These are phyloP conservation scores for Puya raimondii DNA, from an alignment of 176 grass and related monocot genomes.

Conservation along the genomic window DNA sequence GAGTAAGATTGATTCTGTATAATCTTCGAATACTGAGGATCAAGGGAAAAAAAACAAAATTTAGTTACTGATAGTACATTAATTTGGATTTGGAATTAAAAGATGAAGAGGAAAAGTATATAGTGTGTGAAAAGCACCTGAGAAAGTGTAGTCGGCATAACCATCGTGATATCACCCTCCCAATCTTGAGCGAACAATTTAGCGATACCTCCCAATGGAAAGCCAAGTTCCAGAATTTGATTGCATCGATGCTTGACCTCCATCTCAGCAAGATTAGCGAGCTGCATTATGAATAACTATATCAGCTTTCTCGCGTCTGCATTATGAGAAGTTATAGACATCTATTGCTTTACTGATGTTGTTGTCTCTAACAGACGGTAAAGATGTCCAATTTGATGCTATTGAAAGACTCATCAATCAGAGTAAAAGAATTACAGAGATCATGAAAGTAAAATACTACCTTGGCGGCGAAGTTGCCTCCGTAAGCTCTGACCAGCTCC, in stretches of 20 bases:
- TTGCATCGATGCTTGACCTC: constrained; percentile 94
- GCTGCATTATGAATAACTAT: constrained; percentile 38
- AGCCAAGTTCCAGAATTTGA: constrained; percentile 84
- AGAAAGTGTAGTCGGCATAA: constrained; percentile 90
- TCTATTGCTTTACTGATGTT: background rate
- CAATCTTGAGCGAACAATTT: constrained; percentile 95
- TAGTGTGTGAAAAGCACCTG: constrained; percentile 32
- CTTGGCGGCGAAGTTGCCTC: constrained; percentile 88
- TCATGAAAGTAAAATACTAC: constrained; percentile 28
- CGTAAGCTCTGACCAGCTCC: constrained; percentile 62
- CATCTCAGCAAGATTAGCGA: constrained; percentile 78
- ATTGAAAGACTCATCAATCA: background rate
- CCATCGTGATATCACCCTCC: constrained; percentile 88
- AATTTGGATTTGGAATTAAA: background rate
- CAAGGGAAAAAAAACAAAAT: constrained; percentile 17
- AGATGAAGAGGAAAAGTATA: constrained; percentile 4
- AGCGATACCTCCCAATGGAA: constrained; percentile 69
- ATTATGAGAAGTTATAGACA: background rate
- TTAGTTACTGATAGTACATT: constrained; percentile 5
- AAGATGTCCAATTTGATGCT: background rate
- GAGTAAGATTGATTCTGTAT: constrained; percentile 78
- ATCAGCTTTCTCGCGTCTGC: background rate
- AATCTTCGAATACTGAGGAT: constrained; percentile 77
- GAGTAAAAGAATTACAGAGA: background rate
- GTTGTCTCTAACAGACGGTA: background rate